These are phyloP conservation scores for Polyporus arcularius DNA, from an alignment of 768 basidiomycete species.

Conservation along the genomic window DNA sequence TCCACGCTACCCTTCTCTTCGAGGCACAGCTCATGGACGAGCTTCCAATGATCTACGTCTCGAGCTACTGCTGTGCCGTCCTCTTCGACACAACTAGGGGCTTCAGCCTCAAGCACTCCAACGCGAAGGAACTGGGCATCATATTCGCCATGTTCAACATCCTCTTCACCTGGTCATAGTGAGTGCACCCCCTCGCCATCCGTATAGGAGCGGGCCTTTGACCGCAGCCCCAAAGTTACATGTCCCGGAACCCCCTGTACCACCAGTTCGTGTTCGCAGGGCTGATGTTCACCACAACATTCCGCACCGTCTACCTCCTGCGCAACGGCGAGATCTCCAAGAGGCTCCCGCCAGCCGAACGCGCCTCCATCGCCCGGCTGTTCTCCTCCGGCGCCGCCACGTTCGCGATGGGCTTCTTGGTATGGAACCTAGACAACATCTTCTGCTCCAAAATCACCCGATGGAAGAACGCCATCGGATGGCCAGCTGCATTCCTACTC, in stretches of 20 bases:
- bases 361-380: slow-evolving; percentile 41
- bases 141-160: slow-evolving; percentile 51
- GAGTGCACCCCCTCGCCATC: slow-evolving; percentile 31
- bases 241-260: slow-evolving; percentile 75
- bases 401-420: slow-evolving; percentile 65
- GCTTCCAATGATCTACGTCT: slow-evolving; percentile 79
- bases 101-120: slow-evolving; percentile 41
- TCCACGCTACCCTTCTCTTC: slow-evolving; percentile 76
- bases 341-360: slow-evolving; percentile 45
- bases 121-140: slow-evolving; percentile 40
- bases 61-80: slow-evolving; percentile 59
- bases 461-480: slow-evolving; percentile 58
- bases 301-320: slow-evolving; percentile 56
- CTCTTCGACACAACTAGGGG: slow-evolving; percentile 60
- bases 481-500: slow-evolving; percentile 66
- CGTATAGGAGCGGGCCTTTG: background rate
- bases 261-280: slow-evolving; percentile 75
- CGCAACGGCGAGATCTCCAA: slow-evolving; percentile 40
- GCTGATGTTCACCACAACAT: slow-evolving; percentile 49
- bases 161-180: slow-evolving; percentile 77
- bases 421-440: slow-evolving; percentile 84
- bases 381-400: slow-evolving; percentile 55
- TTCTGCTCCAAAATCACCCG: slow-evolving; percentile 61
- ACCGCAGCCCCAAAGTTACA: slow-evolving; percentile 41
- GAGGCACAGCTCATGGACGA: slow-evolving; percentile 82